phyloP scores from a whole-genome alignment of 768 basidiomycete genomes.

The Hebeloma cylindrosporum region DNA sequence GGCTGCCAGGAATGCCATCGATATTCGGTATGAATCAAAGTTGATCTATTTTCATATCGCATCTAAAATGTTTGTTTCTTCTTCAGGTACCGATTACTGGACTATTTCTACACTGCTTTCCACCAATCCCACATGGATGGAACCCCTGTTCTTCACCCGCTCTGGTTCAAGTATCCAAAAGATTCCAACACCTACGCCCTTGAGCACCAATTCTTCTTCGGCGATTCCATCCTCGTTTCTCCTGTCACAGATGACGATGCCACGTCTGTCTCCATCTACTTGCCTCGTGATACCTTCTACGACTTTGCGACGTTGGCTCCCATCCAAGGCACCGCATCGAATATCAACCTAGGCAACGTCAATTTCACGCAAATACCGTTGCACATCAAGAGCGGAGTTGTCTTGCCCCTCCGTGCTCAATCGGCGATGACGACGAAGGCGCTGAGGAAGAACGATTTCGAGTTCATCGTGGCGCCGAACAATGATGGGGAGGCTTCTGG shows the following conservation, averaged over 20 bases:
- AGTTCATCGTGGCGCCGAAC: constrained; percentile 61
- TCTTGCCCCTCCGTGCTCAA: constrained; percentile 56
- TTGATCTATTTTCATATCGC: neutral
- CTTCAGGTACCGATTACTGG: constrained; percentile 60
- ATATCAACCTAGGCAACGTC: constrained; percentile 45
- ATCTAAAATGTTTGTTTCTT: neutral
- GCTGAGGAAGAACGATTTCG: constrained; percentile 55
- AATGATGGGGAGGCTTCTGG: constrained; percentile 53
- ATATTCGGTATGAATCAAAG: constrained; percentile 48
- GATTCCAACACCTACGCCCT: constrained; percentile 58
- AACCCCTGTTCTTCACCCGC: constrained; percentile 62
- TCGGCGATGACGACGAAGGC: constrained; percentile 61
- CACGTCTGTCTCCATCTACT: constrained; percentile 59
- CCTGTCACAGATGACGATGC: constrained; percentile 63
- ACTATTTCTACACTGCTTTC: constrained; percentile 73
- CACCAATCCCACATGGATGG: constrained; percentile 57
- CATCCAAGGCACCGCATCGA: constrained; percentile 47
- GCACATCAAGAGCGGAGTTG: constrained; percentile 57
- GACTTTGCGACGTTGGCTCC: constrained; percentile 54
- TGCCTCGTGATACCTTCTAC: constrained; percentile 66
- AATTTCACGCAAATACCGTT: constrained; percentile 60
- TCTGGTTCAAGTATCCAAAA: constrained; percentile 68
- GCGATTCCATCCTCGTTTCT: constrained; percentile 64
- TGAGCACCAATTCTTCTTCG: constrained; percentile 71
- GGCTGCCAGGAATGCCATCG: constrained; percentile 59